A percentile compares a stretch with the other conserved stretches of the same genome.
Evolutionary conservation across 495 filamentous ascomycete genomes (phyloP).

Genomic region (Monascus purpureus): DNA sequence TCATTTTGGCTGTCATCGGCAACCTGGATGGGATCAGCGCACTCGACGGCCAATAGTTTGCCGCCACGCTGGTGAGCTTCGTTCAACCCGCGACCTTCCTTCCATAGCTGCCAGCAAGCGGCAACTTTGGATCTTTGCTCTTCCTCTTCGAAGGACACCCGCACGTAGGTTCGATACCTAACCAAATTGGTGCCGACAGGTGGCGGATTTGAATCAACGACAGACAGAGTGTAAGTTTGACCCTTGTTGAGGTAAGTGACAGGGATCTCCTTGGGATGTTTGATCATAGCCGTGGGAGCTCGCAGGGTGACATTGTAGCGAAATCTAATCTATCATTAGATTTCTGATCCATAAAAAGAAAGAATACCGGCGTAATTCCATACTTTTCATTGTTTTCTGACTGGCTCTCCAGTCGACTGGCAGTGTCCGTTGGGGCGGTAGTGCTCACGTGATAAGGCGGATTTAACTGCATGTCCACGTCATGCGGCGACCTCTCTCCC

Average conservation of each 20-base stretch:
- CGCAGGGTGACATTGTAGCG: constrained; percentile 83
- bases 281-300: constrained; percentile 95
- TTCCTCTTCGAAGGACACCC: constrained; percentile 90
- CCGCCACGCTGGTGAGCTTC: constrained; percentile 82
- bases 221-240: constrained; percentile 70
- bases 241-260: constrained; percentile 96
- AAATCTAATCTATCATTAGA: constrained; percentile 40
- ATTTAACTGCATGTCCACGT: constrained; percentile 27
- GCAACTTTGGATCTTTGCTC: constrained; percentile 71
- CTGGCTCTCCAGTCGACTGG: constrained; percentile 11
- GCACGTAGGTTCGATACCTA: constrained; percentile 73
- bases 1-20: constrained; percentile 54
- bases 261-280: constrained; percentile 71
- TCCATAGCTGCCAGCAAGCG: constrained; percentile 91
- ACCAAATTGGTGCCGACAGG: constrained; percentile 29
- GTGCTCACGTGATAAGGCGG: constrained; percentile 13
- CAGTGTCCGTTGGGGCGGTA: constrained; percentile 11
- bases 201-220: constrained; percentile 48
- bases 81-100: constrained; percentile 76
- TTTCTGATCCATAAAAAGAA: constrained; percentile 6
- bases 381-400: constrained; percentile 34
- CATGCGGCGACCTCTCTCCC: constrained; percentile 45
- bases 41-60: constrained; percentile 84
- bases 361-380: no score
- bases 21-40: constrained; percentile 63